Percentiles rank a stretch among this genome's conserved stretches.
Evolutionary conservation across 2,329 filamentous ascomycete species (phyloP).

Genomic region (Neocucurbitaria cava): DNA sequence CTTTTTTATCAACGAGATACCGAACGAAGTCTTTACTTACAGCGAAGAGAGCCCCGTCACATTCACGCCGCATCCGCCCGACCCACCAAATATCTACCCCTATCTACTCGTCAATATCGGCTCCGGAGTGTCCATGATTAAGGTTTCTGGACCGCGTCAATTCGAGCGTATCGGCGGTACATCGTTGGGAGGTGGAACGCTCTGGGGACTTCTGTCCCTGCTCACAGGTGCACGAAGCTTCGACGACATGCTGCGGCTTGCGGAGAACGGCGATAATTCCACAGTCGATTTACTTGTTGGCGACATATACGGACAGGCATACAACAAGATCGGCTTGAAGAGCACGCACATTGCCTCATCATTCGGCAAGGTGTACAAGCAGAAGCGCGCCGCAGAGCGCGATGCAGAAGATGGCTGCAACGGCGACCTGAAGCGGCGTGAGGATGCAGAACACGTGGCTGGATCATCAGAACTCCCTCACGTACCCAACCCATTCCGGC

Average conservation of each 20-base stretch:
- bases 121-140: slow-evolving; percentile 95
- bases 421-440: slow-evolving; percentile 53
- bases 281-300: slow-evolving; percentile 96
- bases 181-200: slow-evolving; percentile 92
- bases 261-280: slow-evolving; percentile 88
- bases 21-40: slow-evolving; percentile 96
- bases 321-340: slow-evolving; percentile 95
- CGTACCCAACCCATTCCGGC: slow-evolving; percentile 65
- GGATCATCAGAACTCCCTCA: slow-evolving; percentile 40
- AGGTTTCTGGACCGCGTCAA: slow-evolving; percentile 86
- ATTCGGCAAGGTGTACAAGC: slow-evolving; percentile 95
- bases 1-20: slow-evolving; percentile 98
- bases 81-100: slow-evolving; percentile 75
- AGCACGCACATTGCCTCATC: slow-evolving; percentile 94
- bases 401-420: slow-evolving; percentile 74
- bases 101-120: slow-evolving; percentile 99
- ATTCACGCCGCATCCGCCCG: slow-evolving; percentile 76
- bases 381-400: slow-evolving; percentile 83
- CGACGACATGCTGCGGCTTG: slow-evolving; percentile 94
- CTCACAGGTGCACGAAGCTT: slow-evolving; percentile 95
- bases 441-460: slow-evolving; percentile 44
- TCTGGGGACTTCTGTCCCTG: slow-evolving; percentile 92
- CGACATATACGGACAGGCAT: slow-evolving; percentile 96
- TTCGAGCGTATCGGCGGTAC: slow-evolving; percentile 94
- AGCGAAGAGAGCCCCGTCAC: slow-evolving; percentile 84